Evolutionary conservation across 1,284 basidiomycete species (phyloP), one percentile per base, ranked within the genome.

Genomic region (Naganishia sp.): DNA sequence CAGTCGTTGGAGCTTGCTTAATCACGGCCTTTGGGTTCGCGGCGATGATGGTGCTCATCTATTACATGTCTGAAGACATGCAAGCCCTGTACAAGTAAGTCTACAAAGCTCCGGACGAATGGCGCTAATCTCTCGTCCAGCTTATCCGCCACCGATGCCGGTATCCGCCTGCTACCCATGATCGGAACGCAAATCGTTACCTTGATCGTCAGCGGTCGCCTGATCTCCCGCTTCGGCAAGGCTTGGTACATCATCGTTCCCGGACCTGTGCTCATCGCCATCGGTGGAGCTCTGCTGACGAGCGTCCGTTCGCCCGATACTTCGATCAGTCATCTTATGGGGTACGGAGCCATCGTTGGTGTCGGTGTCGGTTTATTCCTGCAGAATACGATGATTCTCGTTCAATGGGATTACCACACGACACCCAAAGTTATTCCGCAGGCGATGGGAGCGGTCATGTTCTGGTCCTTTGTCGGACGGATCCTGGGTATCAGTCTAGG

Each of bases 401-500:
- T 77, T 11, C 79, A 81, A 64, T 75, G 74, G 63, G 77, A 78
- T 43, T 69, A 79, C 53, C 72, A 70, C 55, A 65, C 60, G 6
- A 72, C 75, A 53, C 79, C 79, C 3, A 72, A 71, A 63, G 66
- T 78, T 23, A 76, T 81, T 60, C 70, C 67, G 2, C 55, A 57
- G 31, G 57, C 53, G 15, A 61, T 49, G 46, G 45, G 50, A 15
- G 56, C 53, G 10, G 56, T 55, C 15, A 66, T 60, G 48, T 54
- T 60, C 28, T 71, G 77, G 56, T 78, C 78, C 21, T 78, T 75
- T 63, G 71, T 70, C 1, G 78, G 77, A 9, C 78, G 77, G 11
- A 76, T 79, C 61, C 11, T 78, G 52, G 79, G 76, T 67, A 71
- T 80, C 55, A 78, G 77, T n/a, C 54, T 79, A 23, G 75, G 70